Conservation (phyloP, 139 green algal species). For the Chara braunii region DNA sequence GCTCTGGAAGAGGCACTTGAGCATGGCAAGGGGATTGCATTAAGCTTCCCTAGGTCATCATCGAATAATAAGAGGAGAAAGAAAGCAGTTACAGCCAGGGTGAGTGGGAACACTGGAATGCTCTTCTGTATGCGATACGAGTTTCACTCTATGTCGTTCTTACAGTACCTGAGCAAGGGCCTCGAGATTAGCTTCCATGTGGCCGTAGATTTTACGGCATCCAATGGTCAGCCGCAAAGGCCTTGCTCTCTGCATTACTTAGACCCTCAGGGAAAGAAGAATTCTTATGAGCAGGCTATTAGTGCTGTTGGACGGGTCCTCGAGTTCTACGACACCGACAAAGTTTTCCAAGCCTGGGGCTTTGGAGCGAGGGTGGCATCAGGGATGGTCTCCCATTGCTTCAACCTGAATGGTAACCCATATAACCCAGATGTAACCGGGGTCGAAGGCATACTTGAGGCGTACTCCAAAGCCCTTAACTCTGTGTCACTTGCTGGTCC, state of each 20-base stretch:
- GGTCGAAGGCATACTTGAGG: constrained; percentile 9
- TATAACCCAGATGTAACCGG: background rate
- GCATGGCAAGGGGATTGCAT: no score
- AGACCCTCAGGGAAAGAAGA: background rate
- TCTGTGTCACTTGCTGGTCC: constrained; percentile 2
- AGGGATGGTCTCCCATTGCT: constrained; percentile 10
- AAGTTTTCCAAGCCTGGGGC: constrained; percentile 10
- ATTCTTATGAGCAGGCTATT: constrained; percentile 5
- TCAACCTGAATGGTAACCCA: constrained; percentile 4
- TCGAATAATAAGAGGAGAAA: no score
- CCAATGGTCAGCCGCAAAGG: background rate
- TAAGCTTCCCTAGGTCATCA: no score
- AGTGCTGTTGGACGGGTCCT: background rate
- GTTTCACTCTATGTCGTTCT: background rate
- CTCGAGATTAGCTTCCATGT: background rate
- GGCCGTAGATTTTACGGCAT: background rate
- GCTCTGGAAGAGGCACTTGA: no score
- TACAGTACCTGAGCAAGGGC: background rate
- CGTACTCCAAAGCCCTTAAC: constrained; percentile 4
- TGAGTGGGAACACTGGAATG: no score
- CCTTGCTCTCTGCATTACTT: background rate
- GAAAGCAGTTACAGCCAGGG: no score
- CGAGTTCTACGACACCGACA: constrained; percentile 22
- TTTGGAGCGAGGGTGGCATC: background rate
- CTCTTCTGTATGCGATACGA: no score